phyloP scores from a whole-genome alignment of 345 rosid genomes.

The Sonneratia caseolaris region DNA sequence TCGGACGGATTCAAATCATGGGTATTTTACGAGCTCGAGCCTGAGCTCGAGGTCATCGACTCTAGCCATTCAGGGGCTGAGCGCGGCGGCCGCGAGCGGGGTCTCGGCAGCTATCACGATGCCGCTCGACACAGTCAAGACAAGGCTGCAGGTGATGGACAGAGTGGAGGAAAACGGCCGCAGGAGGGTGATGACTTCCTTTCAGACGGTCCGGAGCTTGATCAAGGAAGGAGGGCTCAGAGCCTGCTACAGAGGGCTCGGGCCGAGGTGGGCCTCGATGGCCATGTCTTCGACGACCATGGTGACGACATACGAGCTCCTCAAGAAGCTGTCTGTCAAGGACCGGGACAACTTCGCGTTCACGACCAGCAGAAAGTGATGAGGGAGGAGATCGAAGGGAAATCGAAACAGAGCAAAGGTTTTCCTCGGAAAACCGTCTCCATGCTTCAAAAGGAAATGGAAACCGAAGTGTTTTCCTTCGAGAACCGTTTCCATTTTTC shows the following conservation, averaged over 20 bases:
- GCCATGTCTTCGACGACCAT: constrained; percentile 79
- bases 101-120: constrained; percentile 64
- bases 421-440: constrained; percentile 1
- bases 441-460: not conserved
- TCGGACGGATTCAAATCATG: not conserved
- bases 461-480: not conserved
- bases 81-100: constrained; percentile 83
- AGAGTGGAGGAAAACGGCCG: constrained; percentile 46
- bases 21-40: constrained; percentile 1
- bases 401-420: not conserved
- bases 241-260: constrained; percentile 81
- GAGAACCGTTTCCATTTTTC: not conserved
- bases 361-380: constrained; percentile 2
- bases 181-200: constrained; percentile 46
- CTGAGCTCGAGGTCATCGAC: constrained; percentile 5
- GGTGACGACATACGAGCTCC: constrained; percentile 81
- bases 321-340: constrained; percentile 71
- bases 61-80: constrained; percentile 53
- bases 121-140: constrained; percentile 87
- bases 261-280: constrained; percentile 95
- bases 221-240: constrained; percentile 64
- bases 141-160: constrained; percentile 75
- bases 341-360: constrained; percentile 13
- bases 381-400: not conserved
- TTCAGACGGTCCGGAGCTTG: constrained; percentile 48